Evolutionary conservation across 2,329 filamentous ascomycete genomes (phyloP), one percentile per base, ranked within the genome.

Genomic region (Grosmannia serpens): DNA sequence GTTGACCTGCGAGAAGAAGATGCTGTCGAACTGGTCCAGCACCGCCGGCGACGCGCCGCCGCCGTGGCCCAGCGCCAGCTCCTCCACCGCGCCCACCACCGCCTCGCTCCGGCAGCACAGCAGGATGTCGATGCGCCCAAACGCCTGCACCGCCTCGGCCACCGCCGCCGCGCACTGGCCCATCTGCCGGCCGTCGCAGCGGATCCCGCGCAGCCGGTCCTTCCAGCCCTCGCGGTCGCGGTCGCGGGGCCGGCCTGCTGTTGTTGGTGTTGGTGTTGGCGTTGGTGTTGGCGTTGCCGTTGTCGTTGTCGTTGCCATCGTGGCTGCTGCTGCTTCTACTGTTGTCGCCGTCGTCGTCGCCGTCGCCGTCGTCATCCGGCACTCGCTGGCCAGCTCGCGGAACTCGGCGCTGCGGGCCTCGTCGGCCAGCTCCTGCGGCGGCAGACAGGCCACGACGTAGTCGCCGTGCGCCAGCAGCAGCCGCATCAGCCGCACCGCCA

Each of bases 1-100:
- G 73, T 97, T 97, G 70, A 97, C 87, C 59, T 95, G 91, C 1
- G 89, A 90, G 71, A 97, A 97, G 77, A 95, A 97, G 66, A 95
- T 90, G 62, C 85, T 85, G 71, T 97, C 92, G 70, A 97, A 96
- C 70, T 96, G 92, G 67, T 95, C 89, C 61, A 88, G 84, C 41
- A 95, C 86, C 22, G 96, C 80, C 41, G 41, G 41, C 41, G 41
- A 44, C 41, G 41, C 60, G 86, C 90, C 1, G 89, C 91, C 50
- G 84, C n/a, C 15, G 17, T 17, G 24, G 22, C 80, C 86, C 33
- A 88, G 87, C 1, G 86, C 85, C 29, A 96, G 77, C 71, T 99
- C 94, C 72, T 97, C 94, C 9, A 97, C 87, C 0, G 90, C 88
- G 47, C 92, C 94, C 38, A 97, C 84, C 35, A 96, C 83, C 62